phyloP scores from a whole-genome alignment of 169 alveolate genomes.

The Cryptosporidium baileyi region DNA sequence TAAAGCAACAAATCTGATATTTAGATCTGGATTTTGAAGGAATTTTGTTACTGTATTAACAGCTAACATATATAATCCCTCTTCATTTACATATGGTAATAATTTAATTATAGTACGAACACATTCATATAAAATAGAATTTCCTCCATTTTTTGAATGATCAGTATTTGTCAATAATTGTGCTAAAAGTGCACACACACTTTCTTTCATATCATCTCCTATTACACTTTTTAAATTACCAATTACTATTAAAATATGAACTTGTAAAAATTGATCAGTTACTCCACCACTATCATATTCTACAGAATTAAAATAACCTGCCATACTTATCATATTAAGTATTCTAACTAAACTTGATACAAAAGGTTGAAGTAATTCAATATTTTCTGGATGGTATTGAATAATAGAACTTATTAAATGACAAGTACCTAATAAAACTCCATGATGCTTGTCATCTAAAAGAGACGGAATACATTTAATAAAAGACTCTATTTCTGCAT shows the following conservation, averaged over 20 bases:
- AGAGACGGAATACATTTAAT: conserved; percentile 85
- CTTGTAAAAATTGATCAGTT: conserved; percentile 93
- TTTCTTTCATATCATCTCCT: conserved; percentile 84
- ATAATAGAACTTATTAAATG: conserved; percentile 89
- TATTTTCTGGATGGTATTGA: conserved; percentile 85
- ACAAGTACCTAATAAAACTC: conserved; percentile 92
- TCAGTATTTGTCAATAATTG: conserved; percentile 95
- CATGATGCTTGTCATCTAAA: conserved; percentile 95
- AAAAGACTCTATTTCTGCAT: conserved; percentile 81
- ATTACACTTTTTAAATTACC: conserved; percentile 36
- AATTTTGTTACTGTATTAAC: conserved; percentile 94
- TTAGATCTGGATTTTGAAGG: conserved; percentile 91
- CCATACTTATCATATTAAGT: conserved; percentile 73
- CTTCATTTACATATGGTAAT: conserved; percentile 45
- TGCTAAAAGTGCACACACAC: conserved; percentile 88
- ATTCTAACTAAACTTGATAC: conserved; percentile 71
- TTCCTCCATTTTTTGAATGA: conserved; percentile 94
- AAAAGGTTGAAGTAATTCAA: conserved; percentile 71
- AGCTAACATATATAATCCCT: conserved; percentile 89
- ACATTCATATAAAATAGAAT: conserved; percentile 96
- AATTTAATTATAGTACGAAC: conserved; percentile 90
- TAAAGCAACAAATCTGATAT: conserved; percentile 86
- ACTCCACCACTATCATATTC: conserved; percentile 93
- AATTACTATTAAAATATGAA: conserved; percentile 74
- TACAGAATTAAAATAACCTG: conserved; percentile 72